Evolutionary conservation across 23 red algal species (phyloP).

Genomic region (Pyropia yezoensis): DNA sequence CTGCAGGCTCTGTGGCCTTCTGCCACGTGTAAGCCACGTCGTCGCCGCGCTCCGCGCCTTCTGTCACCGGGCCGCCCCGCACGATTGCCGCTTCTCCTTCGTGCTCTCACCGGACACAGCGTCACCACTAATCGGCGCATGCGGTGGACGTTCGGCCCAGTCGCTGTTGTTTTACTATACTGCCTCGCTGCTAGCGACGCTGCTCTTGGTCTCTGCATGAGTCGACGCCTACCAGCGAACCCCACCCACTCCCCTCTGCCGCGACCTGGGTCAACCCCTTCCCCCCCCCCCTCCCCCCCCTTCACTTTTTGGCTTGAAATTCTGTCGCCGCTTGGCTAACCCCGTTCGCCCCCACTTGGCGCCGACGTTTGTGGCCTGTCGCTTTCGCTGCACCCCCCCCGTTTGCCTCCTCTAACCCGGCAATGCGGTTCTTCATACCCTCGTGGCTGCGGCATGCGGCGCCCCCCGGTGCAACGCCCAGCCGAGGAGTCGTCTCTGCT

Average conservation of each 20-base stretch:
- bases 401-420: not conserved
- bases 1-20: no score
- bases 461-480: conserved; percentile 9
- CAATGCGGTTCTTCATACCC: conserved; percentile 70
- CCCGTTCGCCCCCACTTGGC: not conserved
- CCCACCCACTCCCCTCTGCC: not conserved
- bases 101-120: no score
- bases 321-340: not conserved
- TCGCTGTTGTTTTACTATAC: no score
- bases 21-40: no score
- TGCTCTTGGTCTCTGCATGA: no score
- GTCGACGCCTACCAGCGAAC: not conserved
- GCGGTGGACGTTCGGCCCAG: no score
- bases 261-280: not conserved
- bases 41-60: no score
- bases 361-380: not conserved
- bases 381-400: not conserved
- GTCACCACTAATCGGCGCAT: no score
- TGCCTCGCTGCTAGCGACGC: no score
- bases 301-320: not conserved
- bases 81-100: no score
- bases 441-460: conserved; percentile 72
- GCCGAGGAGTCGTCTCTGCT: not conserved
- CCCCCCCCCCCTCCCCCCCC: conserved; percentile 1
- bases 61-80: no score